A percentile compares a stretch with the other conserved stretches of the same genome.
phyloP scores from a whole-genome alignment of 768 basidiomycete species.

The Boletus tomentosulus region DNA sequence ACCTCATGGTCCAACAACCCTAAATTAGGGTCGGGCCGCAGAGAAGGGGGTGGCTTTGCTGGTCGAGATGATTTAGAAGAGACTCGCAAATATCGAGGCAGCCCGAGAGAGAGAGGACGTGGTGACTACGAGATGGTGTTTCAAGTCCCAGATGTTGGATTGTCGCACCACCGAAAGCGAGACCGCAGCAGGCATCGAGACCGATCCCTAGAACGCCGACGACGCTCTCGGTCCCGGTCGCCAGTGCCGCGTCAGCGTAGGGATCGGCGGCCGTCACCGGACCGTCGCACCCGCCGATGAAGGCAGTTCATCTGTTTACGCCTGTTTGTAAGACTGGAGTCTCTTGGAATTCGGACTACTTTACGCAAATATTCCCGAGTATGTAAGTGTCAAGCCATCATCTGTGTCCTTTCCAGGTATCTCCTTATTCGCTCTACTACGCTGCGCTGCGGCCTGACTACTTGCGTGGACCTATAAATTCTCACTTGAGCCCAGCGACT shows the following conservation, averaged over 20 bases:
- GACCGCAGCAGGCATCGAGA: slow-evolving; percentile 54
- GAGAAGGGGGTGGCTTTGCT: slow-evolving; percentile 48
- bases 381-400: slow-evolving; percentile 17
- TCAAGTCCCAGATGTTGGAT: slow-evolving; percentile 52
- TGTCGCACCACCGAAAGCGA: slow-evolving; percentile 37
- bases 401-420: background rate
- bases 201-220: slow-evolving; percentile 22
- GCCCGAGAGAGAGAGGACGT: slow-evolving; percentile 28
- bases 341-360: slow-evolving; percentile 14
- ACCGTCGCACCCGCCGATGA: slow-evolving; percentile 26
- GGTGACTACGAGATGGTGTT: slow-evolving; percentile 76
- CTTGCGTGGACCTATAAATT: slow-evolving; percentile 18
- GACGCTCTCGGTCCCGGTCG: slow-evolving; percentile 23
- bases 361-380: slow-evolving; percentile 5
- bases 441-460: background rate
- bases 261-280: slow-evolving; percentile 35
- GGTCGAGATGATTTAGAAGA: slow-evolving; percentile 74
- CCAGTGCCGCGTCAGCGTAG: slow-evolving; percentile 21
- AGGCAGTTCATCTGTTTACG: slow-evolving; percentile 16
- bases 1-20: slow-evolving; percentile 78
- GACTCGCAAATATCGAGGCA: slow-evolving; percentile 60
- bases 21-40: slow-evolving; percentile 42
- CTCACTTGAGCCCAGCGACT: background rate
- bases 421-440: background rate
- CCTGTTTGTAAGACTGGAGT: slow-evolving; percentile 17